Evolutionary conservation across 2,329 filamentous ascomycete genomes (phyloP).

Genomic region (Colletotrichum endophyticum): DNA sequence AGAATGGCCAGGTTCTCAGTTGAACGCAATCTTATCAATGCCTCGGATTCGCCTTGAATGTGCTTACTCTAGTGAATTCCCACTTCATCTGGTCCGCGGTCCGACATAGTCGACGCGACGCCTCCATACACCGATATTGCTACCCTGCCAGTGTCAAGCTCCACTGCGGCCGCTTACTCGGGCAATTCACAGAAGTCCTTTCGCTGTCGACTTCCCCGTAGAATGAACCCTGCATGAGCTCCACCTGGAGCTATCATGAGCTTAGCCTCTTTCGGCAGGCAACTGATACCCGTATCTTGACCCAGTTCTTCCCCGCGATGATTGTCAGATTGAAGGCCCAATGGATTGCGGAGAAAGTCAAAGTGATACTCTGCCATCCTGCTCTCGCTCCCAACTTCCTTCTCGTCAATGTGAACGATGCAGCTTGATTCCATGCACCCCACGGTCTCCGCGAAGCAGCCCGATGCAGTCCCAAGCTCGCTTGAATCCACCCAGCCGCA

Average conservation of each 20-base stretch:
- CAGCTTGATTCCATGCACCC: neutral
- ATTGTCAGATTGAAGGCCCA: neutral
- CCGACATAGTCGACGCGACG: neutral
- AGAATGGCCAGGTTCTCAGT: neutral
- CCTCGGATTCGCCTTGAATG: neutral
- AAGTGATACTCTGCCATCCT: neutral
- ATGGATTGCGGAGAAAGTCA: neutral
- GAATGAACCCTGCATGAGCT: neutral
- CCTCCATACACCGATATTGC: neutral
- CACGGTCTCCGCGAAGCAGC: neutral
- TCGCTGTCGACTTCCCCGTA: neutral
- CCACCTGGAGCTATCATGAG: neutral
- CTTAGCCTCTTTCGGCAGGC: neutral
- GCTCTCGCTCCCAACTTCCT: neutral
- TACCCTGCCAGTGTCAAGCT: neutral
- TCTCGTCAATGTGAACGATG: neutral
- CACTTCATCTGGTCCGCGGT: neutral
- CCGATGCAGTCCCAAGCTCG: neutral
- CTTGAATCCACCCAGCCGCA: constrained; percentile 1
- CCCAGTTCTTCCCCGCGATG: neutral
- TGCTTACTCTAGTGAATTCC: neutral
- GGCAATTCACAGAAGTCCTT: neutral
- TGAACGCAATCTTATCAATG: neutral
- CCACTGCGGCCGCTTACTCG: neutral
- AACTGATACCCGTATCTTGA: neutral